A percentile compares a stretch with the other conserved stretches of the same genome.
Evolutionary conservation across 2,329 filamentous ascomycete species (phyloP).

Genomic region (Ophiostoma ulmi): DNA sequence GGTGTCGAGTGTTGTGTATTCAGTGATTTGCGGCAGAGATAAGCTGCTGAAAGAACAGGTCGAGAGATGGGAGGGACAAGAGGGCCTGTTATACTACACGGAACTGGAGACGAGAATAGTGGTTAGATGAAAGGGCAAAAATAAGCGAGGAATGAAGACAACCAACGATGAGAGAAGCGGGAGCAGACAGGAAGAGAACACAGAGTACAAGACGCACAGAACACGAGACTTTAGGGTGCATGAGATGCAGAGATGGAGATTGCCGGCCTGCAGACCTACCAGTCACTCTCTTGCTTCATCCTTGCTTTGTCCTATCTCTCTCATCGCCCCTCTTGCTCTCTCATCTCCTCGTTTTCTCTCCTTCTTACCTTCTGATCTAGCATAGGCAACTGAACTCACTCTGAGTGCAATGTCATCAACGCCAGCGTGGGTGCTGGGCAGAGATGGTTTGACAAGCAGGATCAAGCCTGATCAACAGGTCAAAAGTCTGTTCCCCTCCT

Average conservation of each 20-base stretch:
- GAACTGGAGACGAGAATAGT: not conserved
- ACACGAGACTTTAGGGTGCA: not conserved
- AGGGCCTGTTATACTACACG: not conserved
- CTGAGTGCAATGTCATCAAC: too few species aligned
- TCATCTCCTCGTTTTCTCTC: not conserved
- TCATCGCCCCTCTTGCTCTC: too few species aligned
- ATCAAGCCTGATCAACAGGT: not conserved
- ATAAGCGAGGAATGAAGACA: not conserved
- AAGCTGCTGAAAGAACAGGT: not conserved
- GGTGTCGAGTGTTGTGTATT: not conserved
- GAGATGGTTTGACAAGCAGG: not conserved
- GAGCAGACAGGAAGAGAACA: not conserved
- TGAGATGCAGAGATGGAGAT: not conserved
- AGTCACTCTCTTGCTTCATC: not conserved
- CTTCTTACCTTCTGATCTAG: not conserved
- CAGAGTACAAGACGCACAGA: not conserved
- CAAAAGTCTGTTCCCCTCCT: conserved; percentile 15
- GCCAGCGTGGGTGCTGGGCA: not conserved
- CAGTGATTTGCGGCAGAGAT: too few species aligned
- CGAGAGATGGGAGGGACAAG: not conserved
- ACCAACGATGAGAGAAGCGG: not conserved
- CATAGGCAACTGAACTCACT: conserved; percentile 3
- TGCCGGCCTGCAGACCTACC: not conserved
- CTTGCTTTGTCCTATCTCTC: not conserved
- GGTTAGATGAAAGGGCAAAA: conserved; percentile 1